These are phyloP conservation scores for Anisodus acutangulus DNA, from an alignment of 257 asterid genomes.

Conservation along the genomic window DNA sequence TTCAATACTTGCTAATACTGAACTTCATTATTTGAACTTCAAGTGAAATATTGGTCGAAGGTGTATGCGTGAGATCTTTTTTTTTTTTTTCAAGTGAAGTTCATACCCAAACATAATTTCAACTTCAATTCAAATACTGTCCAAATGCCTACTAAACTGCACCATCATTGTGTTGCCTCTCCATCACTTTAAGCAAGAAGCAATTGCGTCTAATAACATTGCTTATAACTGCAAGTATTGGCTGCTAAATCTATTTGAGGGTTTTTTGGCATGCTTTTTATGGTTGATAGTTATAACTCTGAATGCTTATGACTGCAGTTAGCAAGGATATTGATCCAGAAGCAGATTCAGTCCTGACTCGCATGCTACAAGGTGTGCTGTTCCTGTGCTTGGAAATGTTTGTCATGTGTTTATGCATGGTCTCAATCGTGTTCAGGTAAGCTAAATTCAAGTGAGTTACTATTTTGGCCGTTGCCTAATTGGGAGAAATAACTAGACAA, in stretches of 20 bases:
- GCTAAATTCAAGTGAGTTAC: background rate
- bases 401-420: slow-evolving; percentile 98
- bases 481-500: slow-evolving; percentile 26
- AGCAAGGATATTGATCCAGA: slow-evolving; percentile 68
- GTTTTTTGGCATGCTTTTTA: background rate
- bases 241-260: background rate
- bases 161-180: background rate
- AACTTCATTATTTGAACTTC: background rate
- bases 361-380: slow-evolving; percentile 85
- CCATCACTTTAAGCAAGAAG: slow-evolving; percentile 8
- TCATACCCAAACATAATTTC: background rate
- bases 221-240: background rate
- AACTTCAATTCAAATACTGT: background rate
- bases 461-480: background rate
- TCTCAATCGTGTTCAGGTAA: slow-evolving; percentile 76
- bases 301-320: slow-evolving; percentile 47
- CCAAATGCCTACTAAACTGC: background rate
- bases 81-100: too few relatives aligned
- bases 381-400: slow-evolving; percentile 87
- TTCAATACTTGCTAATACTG: background rate
- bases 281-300: background rate
- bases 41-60: background rate
- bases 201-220: background rate
- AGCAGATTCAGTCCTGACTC: slow-evolving; percentile 70
- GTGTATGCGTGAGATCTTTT: background rate